phyloP scores from a whole-genome alignment of 2,329 filamentous ascomycete species.

The Talaromyces sp. region DNA sequence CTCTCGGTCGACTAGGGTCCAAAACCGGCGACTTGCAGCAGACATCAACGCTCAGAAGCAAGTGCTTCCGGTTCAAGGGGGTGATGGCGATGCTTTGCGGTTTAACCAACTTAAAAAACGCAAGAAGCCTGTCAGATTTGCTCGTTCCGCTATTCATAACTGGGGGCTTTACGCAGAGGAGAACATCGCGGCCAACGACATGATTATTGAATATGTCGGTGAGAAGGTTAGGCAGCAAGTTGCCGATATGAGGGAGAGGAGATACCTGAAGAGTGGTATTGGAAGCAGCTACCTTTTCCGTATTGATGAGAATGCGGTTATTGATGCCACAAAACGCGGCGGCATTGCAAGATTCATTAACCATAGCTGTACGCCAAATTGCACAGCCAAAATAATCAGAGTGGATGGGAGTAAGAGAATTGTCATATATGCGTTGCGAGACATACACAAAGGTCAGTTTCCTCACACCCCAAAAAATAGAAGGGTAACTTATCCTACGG shows the following conservation, averaged over 20 bases:
- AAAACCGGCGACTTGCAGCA: conserved; percentile 89
- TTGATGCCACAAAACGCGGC: conserved; percentile 97
- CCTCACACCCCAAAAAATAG: not conserved
- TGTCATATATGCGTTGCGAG: conserved; percentile 95
- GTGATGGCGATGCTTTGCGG: conserved; percentile 83
- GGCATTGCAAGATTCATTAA: conserved; percentile 99
- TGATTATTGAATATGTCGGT: conserved; percentile 99
- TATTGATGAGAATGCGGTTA: conserved; percentile 95
- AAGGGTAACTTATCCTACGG: not conserved
- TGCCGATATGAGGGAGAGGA: conserved; percentile 88
- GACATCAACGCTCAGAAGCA: conserved; percentile 95
- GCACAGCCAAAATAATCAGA: conserved; percentile 98
- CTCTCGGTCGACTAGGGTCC: conserved; percentile 88
- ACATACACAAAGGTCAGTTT: conserved; percentile 89
- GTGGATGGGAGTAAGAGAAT: conserved; percentile 97
- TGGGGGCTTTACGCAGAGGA: conserved; percentile 98
- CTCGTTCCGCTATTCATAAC: conserved; percentile 94
- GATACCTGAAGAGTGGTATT: conserved; percentile 93
- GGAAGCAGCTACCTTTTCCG: conserved; percentile 97
- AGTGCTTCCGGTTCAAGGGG: conserved; percentile 61
- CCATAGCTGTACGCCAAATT: conserved; percentile 94
- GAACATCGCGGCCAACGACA: conserved; percentile 93
- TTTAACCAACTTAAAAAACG: conserved; percentile 99
- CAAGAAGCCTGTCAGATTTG: conserved; percentile 98
- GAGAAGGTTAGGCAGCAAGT: conserved; percentile 97